A percentile compares a stretch with the other conserved stretches of the same genome.
These are phyloP conservation scores for Hysterangium stoloniferum DNA, from an alignment of 768 basidiomycete species.

Conservation along the genomic window DNA sequence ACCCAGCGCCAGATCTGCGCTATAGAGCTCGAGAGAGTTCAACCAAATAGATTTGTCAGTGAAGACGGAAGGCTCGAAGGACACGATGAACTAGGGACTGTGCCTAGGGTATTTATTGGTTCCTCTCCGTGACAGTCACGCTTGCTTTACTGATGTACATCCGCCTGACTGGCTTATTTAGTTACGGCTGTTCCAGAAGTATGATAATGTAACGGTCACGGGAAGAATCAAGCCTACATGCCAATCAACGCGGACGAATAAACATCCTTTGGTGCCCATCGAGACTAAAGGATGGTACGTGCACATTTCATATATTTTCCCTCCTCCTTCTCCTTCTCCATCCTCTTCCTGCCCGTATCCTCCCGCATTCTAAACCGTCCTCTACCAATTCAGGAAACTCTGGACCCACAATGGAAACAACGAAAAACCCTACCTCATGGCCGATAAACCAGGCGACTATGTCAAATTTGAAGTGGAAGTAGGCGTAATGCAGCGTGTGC, in stretches of 20 bases:
- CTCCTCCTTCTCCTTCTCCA: neutral
- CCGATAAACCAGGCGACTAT: constrained; percentile 1
- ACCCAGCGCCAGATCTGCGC: constrained; percentile 12
- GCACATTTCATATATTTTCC: neutral
- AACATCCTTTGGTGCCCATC: constrained; percentile 10
- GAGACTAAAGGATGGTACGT: constrained; percentile 13
- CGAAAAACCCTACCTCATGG: constrained; percentile 10
- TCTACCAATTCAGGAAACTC: neutral
- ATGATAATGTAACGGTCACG: constrained; percentile 3
- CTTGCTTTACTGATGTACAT: neutral
- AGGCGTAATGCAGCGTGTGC: constrained; percentile 11
- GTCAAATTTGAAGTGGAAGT: constrained; percentile 9
- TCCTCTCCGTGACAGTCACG: neutral
- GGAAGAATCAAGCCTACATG: constrained; percentile 5
- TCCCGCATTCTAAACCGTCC: neutral
- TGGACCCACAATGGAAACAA: constrained; percentile 5
- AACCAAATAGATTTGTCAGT: neutral
- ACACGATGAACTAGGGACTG: neutral
- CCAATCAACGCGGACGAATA: constrained; percentile 4
- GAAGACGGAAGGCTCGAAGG: neutral
- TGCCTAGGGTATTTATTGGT: constrained; percentile 6
- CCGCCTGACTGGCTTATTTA: neutral
- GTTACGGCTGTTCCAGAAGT: constrained; percentile 11
- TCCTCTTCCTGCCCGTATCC: neutral
- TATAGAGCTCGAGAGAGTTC: neutral